Percentiles rank a stretch among this genome's conserved stretches.
Evolutionary conservation across 2,329 filamentous ascomycete genomes (phyloP).

Genomic region (Zymoseptoria brevis): DNA sequence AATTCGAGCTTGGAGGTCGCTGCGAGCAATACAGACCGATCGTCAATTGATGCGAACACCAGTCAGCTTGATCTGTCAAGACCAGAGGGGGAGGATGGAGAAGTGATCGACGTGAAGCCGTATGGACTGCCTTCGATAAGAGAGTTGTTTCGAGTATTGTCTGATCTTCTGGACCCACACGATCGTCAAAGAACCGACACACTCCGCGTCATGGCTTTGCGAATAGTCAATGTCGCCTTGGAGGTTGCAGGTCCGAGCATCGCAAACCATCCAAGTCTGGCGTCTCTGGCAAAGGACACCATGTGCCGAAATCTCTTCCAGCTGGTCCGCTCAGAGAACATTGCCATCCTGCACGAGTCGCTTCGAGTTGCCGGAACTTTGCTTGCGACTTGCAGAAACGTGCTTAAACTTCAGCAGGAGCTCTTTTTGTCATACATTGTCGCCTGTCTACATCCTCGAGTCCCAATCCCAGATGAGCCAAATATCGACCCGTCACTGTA

Average conservation of each 20-base stretch:
- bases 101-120: conserved; percentile 59
- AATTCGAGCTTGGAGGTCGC: conserved; percentile 55
- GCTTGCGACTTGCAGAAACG: conserved; percentile 78
- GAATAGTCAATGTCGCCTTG: conserved; percentile 93
- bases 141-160: conserved; percentile 86
- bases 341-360: conserved; percentile 88
- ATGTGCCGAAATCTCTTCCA: conserved; percentile 93
- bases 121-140: conserved; percentile 92
- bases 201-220: conserved; percentile 93
- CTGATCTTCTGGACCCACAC: conserved; percentile 87
- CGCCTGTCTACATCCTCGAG: conserved; percentile 84
- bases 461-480: conserved; percentile 84
- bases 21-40: conserved; percentile 21
- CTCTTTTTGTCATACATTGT: conserved; percentile 91
- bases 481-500: conserved; percentile 89
- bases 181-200: conserved; percentile 88
- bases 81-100: conserved; percentile 30
- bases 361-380: conserved; percentile 86
- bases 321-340: conserved; percentile 89
- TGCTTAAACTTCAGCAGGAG: conserved; percentile 93
- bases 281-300: conserved; percentile 81
- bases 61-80: conserved; percentile 39
- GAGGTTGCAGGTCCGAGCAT: conserved; percentile 95
- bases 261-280: conserved; percentile 80
- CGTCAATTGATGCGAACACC: conserved; percentile 31